Evolutionary conservation across 2,329 filamentous ascomycete species (phyloP).

Genomic region (Macroventuria anomochaeta): DNA sequence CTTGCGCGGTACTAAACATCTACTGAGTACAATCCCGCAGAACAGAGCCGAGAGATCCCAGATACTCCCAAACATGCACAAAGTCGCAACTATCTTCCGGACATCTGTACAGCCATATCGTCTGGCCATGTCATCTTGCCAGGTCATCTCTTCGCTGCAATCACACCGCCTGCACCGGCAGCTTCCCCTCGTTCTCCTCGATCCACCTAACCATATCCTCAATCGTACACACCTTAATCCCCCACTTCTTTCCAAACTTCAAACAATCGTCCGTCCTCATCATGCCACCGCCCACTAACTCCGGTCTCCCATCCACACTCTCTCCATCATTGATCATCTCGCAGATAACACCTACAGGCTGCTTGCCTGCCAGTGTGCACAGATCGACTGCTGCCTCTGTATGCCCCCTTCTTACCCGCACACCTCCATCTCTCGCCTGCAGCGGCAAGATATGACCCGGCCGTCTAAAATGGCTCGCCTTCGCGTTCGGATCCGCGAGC

Average conservation of each 20-base stretch:
- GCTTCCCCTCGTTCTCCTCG: constrained; percentile 71
- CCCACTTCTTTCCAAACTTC: constrained; percentile 85
- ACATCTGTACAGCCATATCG: background rate
- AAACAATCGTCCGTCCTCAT: constrained; percentile 88
- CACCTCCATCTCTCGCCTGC: constrained; percentile 77
- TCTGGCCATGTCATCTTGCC: background rate
- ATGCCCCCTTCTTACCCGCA: constrained; percentile 80
- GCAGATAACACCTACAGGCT: constrained; percentile 80
- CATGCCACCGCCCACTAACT: constrained; percentile 78
- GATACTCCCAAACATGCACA: constrained; percentile 3
- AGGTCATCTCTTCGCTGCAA: background rate
- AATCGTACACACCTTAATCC: constrained; percentile 93
- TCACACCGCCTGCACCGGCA: constrained; percentile 19
- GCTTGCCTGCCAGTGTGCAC: constrained; percentile 78
- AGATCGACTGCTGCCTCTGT: constrained; percentile 95
- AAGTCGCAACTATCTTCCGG: background rate
- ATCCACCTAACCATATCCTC: constrained; percentile 84
- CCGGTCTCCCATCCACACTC: constrained; percentile 70
- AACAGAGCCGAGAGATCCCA: constrained; percentile 1
- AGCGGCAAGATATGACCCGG: constrained; percentile 93
- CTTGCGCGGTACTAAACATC: background rate
- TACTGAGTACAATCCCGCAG: background rate
- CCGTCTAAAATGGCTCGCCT: constrained; percentile 70
- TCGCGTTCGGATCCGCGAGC: constrained; percentile 69
- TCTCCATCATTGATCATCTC: constrained; percentile 90